Conservation (phyloP, 2,329 filamentous ascomycete genomes). For the Dothideomycetidae sp. region DNA sequence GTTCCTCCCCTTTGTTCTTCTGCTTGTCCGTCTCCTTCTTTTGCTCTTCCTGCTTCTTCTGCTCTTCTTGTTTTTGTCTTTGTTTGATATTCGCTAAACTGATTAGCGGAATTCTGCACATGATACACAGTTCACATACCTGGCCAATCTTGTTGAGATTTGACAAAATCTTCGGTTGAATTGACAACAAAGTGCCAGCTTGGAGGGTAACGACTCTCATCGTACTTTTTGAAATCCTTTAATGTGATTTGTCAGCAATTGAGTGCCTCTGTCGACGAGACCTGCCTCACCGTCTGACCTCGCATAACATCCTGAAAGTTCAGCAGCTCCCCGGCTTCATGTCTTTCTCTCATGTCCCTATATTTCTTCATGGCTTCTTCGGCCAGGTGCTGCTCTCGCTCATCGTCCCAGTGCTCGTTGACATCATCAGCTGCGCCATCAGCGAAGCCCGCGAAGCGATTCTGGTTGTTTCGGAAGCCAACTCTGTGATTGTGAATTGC, state of each 20-base stretch:
- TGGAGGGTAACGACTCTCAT: conserved; percentile 30
- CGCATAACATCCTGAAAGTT: conserved; percentile 27
- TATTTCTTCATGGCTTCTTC: neutral
- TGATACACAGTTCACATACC: neutral
- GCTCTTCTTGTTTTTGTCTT: conserved; percentile 20
- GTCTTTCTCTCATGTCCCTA: conserved; percentile 14
- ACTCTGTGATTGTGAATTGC: conserved; percentile 26
- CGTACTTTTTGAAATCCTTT: conserved; percentile 31
- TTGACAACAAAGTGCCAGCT: conserved; percentile 39
- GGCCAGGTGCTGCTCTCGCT: conserved; percentile 13
- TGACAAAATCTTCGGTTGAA: conserved; percentile 36
- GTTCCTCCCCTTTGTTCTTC: neutral
- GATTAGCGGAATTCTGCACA: neutral
- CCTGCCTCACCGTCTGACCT: conserved; percentile 15
- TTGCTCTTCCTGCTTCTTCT: conserved; percentile 1
- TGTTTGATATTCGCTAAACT: conserved; percentile 29
- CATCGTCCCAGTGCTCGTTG: conserved; percentile 17
- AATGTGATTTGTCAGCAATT: neutral
- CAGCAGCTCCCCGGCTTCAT: conserved; percentile 22
- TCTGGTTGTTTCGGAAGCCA: conserved; percentile 26
- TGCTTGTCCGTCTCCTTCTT: neutral
- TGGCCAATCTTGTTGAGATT: conserved; percentile 35
- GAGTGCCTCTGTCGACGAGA: neutral
- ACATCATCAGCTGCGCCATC: conserved; percentile 18
- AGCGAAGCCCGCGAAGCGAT: conserved; percentile 25